Base-by-base conservation (phyloP, 805 yeast species). In the Saccharomycopsis fibuligera region DNA sequence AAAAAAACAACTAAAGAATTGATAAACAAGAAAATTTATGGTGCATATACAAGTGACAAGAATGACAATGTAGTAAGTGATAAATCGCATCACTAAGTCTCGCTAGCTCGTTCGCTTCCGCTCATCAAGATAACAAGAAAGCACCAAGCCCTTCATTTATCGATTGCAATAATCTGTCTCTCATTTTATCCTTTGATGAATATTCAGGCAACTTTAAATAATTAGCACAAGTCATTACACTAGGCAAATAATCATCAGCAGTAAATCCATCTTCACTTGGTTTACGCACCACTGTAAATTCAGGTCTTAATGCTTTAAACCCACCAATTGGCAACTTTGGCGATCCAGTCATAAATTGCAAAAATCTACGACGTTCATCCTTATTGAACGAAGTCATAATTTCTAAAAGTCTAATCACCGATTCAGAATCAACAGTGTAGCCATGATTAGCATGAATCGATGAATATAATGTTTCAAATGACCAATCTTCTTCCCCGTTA, bases 141-240 rank as follows among this genome's bases (percentile, higher is more conserved):
- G 95, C 86, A 29, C 87, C 91, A 1, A 90, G 83, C 23, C 99
- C 99, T 57, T 91, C 97, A 4, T 70, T 71, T 59, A 89, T 78
- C 0, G 98, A 97, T 51, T 78, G 83, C 10, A 65, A 44, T 5
- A 93, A 65, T 45, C 84, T 70, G 29, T 69, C 61, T 44, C 63
- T 68, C 82, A 93, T 73, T 1, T 86, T 64, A 16, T 72, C 79
- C 50, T 72, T 74, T 31, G 75, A 68, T 2, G 87, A 74, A 61
- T 91, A 93, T 54, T 84, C 77, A 4, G 99, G 98, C 19, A 93
- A 68, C 62, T 91, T 91, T 56, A 91, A 71, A 61, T 91, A 93
- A 62, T 91, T 91, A 2, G 95, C 97, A 69, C 99, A 91, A 0
- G 99, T 91, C 99, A 91, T 91, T 2, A 93, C 99, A 66, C 96